Conservation (phyloP, 441 rosid genomes). For the Rhodomyrtus psidioides region DNA sequence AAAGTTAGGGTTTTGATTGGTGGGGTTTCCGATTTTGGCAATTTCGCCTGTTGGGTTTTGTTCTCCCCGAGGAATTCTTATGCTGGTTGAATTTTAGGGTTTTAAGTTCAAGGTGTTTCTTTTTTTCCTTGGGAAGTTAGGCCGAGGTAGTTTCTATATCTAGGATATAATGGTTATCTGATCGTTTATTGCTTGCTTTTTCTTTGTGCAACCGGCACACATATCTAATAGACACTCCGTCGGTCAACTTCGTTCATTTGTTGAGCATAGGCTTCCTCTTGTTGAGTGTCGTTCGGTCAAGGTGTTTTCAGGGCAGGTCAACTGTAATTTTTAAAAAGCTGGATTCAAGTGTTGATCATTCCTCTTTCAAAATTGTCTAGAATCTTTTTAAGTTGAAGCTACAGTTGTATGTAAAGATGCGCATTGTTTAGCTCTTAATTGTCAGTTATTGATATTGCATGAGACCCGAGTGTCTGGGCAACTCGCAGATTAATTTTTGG, state of each 20-base stretch:
- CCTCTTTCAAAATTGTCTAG: not conserved
- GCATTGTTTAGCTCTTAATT: not conserved
- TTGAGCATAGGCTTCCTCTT: not conserved
- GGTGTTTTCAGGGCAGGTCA: not conserved
- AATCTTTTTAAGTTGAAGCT: not conserved
- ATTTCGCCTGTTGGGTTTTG: not conserved
- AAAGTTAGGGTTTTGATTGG: not conserved
- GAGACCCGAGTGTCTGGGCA: constrained; percentile 1
- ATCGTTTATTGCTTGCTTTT: not conserved
- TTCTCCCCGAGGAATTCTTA: not conserved
- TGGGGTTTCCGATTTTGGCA: not conserved
- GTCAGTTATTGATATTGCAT: not conserved
- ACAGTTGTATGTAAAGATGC: not conserved
- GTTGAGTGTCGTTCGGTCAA: not conserved
- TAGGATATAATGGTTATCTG: not conserved
- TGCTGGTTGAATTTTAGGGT: constrained; percentile 11
- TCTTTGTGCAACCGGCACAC: not conserved
- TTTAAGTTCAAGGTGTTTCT: not conserved
- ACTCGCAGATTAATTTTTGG: constrained; percentile 9
- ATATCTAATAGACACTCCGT: not conserved
- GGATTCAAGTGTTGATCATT: not conserved
- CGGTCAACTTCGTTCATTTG: not conserved
- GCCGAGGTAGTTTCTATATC: not conserved
- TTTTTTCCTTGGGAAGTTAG: not conserved
- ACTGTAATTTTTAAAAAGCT: not conserved